Percentiles rank a stretch among this genome's conserved stretches.
These are phyloP conservation scores for Atkinsonella texensis DNA, from an alignment of 2,329 filamentous ascomycete genomes.

Conservation along the genomic window DNA sequence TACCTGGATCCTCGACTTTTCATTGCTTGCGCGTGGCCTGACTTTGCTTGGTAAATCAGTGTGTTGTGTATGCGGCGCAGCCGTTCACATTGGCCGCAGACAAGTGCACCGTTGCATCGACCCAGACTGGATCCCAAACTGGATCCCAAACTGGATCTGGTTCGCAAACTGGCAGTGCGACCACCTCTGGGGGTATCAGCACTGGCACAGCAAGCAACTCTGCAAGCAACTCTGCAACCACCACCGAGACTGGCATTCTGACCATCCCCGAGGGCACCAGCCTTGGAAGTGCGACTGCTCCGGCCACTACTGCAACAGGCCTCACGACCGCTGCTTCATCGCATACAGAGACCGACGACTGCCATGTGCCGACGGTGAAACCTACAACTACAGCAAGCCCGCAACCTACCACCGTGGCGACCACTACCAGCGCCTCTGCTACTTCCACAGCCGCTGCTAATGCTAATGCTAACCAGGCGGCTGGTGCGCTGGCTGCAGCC, in stretches of 20 bases:
- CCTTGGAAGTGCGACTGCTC: neutral
- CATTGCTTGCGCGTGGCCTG: neutral
- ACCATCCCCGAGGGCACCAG: conserved; percentile 7
- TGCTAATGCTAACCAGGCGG: conserved; percentile 19
- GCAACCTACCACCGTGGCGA: conserved; percentile 4
- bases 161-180: neutral
- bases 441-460: conserved; percentile 17
- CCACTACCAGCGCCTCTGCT: conserved; percentile 1
- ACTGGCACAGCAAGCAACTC: neutral
- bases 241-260: conserved; percentile 3
- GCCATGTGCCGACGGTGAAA: neutral
- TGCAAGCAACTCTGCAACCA: neutral
- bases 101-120: conserved; percentile 17
- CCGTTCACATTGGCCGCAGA: conserved; percentile 25
- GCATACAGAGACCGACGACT: neutral
- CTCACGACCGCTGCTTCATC: conserved; percentile 4
- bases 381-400: conserved; percentile 6
- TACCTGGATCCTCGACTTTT: too few species aligned
- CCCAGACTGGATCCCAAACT: neutral
- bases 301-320: conserved; percentile 1
- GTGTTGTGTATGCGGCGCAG: conserved; percentile 30
- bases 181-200: neutral
- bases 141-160: neutral
- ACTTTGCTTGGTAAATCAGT: conserved; percentile 14
- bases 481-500: conserved; percentile 23